phyloP scores from a whole-genome alignment of 129 eudicot genomes.

The Smallanthus sonchifolius region DNA sequence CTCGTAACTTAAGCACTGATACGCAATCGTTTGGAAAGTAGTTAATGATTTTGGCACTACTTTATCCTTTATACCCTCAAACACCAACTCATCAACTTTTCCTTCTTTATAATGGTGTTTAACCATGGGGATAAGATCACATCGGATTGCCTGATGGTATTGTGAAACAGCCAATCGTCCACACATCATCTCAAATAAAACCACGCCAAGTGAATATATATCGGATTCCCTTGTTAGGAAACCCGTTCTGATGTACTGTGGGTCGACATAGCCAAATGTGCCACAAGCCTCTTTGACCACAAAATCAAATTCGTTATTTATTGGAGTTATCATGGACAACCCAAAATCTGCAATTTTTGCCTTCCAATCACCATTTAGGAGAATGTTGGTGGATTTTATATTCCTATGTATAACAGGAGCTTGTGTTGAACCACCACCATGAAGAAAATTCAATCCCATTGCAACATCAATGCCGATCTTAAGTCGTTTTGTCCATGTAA shows the following conservation, averaged over 20 bases:
- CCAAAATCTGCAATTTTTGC: background rate
- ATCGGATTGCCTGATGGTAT: too few relatives aligned
- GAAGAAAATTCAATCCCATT: background rate
- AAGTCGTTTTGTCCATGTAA: background rate
- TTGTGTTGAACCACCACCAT: background rate
- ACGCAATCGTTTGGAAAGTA: background rate
- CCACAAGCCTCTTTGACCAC: background rate
- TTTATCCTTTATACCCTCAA: background rate
- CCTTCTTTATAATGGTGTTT: background rate
- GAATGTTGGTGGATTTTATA: background rate
- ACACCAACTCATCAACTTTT: background rate
- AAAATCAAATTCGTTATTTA: too few relatives aligned
- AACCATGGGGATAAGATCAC: too few relatives aligned
- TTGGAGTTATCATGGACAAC: background rate
- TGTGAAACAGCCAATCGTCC: background rate
- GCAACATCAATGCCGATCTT: background rate
- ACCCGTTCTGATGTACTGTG: background rate
- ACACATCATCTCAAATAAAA: conserved; percentile 3
- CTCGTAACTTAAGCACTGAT: background rate
- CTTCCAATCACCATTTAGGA: background rate
- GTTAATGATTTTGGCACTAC: background rate
- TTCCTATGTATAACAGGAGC: background rate
- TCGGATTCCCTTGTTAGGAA: background rate
- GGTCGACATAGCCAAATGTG: background rate
- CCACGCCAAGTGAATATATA: conserved; percentile 4